These are phyloP conservation scores for Dryas drummondii DNA, from an alignment of 306 rosid genomes.

Conservation along the genomic window DNA sequence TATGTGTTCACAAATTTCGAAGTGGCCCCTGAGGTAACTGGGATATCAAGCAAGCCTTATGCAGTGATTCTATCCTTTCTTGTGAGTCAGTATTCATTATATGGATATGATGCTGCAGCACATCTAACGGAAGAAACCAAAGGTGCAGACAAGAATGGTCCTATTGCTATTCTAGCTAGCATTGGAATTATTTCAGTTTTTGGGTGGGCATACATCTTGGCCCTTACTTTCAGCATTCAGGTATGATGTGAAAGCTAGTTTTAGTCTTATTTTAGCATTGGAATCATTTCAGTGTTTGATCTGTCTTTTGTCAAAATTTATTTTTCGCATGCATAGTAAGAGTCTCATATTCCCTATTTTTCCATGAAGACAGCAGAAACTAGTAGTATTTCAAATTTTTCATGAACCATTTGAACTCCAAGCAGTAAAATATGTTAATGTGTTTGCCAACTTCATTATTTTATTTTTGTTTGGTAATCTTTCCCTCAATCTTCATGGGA, in stretches of 20 bases:
- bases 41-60: slow-evolving; percentile 87
- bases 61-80: slow-evolving; percentile 76
- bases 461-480: neutral
- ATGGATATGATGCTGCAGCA: slow-evolving; percentile 93
- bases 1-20: slow-evolving; percentile 71
- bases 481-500: neutral
- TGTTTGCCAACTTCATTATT: too few species aligned
- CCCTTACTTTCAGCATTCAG: slow-evolving; percentile 90
- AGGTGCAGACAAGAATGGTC: slow-evolving; percentile 89
- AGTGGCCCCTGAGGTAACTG: slow-evolving; percentile 49
- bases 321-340: too few species aligned
- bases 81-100: slow-evolving; percentile 79
- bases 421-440: neutral
- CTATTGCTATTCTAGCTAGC: slow-evolving; percentile 75
- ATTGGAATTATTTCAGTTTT: slow-evolving; percentile 72
- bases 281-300: too few species aligned
- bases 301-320: too few species aligned
- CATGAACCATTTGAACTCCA: neutral
- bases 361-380: neutral
- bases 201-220: slow-evolving; percentile 89
- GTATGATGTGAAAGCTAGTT: slow-evolving; percentile 27
- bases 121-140: slow-evolving; percentile 88
- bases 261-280: neutral
- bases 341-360: neutral
- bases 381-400: neutral